Percentiles rank a stretch among this genome's conserved stretches.
phyloP scores from a whole-genome alignment of 2,329 filamentous ascomycete genomes.

The Elsinoe necatrix region DNA sequence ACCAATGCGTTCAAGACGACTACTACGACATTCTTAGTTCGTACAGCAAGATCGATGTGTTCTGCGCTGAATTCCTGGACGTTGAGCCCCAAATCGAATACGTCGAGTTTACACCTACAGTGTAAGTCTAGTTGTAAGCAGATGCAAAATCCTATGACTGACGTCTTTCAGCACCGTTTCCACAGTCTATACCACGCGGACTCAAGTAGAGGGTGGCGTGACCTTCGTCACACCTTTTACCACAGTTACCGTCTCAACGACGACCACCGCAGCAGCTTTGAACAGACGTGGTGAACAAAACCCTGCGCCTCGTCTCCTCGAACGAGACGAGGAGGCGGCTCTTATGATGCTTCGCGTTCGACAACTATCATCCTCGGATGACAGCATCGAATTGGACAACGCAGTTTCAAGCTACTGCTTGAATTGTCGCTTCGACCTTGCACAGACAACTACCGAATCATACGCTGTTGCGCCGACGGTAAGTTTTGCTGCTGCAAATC shows the following conservation, averaged over 20 bases:
- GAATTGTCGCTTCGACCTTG: slow-evolving; percentile 23
- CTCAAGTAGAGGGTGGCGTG: slow-evolving; percentile 19
- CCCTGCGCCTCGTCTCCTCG: background rate
- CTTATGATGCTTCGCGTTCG: slow-evolving; percentile 21
- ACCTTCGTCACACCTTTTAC: slow-evolving; percentile 21
- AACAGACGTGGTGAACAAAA: slow-evolving; percentile 11
- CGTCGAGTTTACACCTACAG: slow-evolving; percentile 25
- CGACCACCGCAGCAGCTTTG: slow-evolving; percentile 15
- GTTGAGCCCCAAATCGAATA: slow-evolving; percentile 19
- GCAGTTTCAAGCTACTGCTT: slow-evolving; percentile 27
- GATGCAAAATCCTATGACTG: too few relatives aligned
- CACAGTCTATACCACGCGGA: slow-evolving; percentile 20
- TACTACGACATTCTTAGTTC: slow-evolving; percentile 23
- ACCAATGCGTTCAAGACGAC: slow-evolving; percentile 20
- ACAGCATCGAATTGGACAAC: slow-evolving; percentile 8
- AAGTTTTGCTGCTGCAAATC: background rate
- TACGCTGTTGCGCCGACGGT: slow-evolving; percentile 23
- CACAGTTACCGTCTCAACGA: slow-evolving; percentile 22
- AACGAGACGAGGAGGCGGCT: slow-evolving; percentile 19
- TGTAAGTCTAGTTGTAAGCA: too few relatives aligned
- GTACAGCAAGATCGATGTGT: slow-evolving; percentile 21
- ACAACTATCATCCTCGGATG: slow-evolving; percentile 14
- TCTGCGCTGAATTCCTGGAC: slow-evolving; percentile 17
- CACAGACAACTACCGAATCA: slow-evolving; percentile 23
- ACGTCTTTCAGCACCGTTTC: slow-evolving; percentile 18